These are phyloP conservation scores for Sicyos edulis DNA, from an alignment of 306 rosid genomes.

Conservation along the genomic window DNA sequence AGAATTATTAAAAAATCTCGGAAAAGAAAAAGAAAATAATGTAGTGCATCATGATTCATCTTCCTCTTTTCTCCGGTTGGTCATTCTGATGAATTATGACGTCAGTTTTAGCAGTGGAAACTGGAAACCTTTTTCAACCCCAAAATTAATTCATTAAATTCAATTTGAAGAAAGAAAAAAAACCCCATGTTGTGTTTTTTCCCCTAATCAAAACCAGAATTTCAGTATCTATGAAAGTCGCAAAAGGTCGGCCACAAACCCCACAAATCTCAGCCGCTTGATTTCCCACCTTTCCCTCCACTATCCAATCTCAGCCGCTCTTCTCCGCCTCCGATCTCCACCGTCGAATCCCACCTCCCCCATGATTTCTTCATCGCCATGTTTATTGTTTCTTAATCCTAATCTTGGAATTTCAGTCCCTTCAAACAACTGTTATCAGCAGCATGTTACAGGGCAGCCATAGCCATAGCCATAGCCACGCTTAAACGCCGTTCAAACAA, in stretches of 20 bases:
- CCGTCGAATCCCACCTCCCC: background rate
- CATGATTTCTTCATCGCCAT: background rate
- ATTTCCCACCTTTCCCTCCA: background rate
- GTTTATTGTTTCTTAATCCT: conserved; percentile 4
- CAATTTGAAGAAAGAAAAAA: background rate
- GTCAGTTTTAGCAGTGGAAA: background rate
- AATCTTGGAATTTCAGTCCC: background rate
- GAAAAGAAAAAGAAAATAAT: background rate
- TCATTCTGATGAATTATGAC: background rate
- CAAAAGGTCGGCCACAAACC: background rate
- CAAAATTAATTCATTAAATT: background rate
- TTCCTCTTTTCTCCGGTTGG: background rate
- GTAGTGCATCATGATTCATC: background rate
- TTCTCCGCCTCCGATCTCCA: background rate
- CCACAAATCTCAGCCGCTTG: conserved; percentile 12
- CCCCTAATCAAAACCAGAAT: background rate
- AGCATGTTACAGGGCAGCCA: conserved; percentile 8
- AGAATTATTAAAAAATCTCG: background rate
- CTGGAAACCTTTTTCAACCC: background rate
- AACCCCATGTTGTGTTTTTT: background rate
- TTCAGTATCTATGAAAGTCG: background rate
- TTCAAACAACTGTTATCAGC: conserved; percentile 5
- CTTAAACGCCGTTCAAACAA: conserved; percentile 13
- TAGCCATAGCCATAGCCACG: conserved; percentile 11
- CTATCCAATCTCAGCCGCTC: conserved; percentile 13